Evolutionary conservation across 345 rosid genomes (phyloP).

Genomic region (Salix udensis): DNA sequence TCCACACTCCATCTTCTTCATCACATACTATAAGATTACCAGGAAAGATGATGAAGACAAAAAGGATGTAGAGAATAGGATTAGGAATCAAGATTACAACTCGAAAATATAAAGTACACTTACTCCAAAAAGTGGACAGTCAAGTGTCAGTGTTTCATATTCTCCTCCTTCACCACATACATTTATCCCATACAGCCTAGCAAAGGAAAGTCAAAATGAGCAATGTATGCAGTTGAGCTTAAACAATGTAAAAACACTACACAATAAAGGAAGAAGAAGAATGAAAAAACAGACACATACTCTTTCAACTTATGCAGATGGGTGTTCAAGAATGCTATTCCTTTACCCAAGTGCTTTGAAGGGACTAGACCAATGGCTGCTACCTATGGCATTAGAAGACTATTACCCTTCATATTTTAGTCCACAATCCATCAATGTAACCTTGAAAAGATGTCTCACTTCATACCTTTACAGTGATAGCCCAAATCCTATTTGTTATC

Average conservation of each 20-base stretch:
- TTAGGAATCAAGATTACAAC: background rate
- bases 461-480: constrained; percentile 78
- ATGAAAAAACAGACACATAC: constrained; percentile 39
- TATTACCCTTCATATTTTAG: background rate
- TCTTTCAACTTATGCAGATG: constrained; percentile 80
- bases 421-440: background rate
- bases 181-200: constrained; percentile 83
- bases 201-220: constrained; percentile 10
- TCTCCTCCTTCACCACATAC: constrained; percentile 99
- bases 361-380: constrained; percentile 95
- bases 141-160: constrained; percentile 90
- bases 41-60: background rate
- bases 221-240: constrained; percentile 1
- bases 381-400: constrained; percentile 44
- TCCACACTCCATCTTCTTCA: background rate
- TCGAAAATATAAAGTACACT: constrained; percentile 21
- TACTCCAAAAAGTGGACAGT: constrained; percentile 90
- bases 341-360: constrained; percentile 86
- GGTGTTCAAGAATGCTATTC: constrained; percentile 57
- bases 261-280: background rate
- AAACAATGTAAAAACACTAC: background rate
- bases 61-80: background rate
- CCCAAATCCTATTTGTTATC: constrained; percentile 66
- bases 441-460: background rate
- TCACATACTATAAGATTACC: background rate